A percentile compares a stretch with the other conserved stretches of the same genome.
Conservation (phyloP, 164 flowering plant species). For the Magnolia officinalis region DNA sequence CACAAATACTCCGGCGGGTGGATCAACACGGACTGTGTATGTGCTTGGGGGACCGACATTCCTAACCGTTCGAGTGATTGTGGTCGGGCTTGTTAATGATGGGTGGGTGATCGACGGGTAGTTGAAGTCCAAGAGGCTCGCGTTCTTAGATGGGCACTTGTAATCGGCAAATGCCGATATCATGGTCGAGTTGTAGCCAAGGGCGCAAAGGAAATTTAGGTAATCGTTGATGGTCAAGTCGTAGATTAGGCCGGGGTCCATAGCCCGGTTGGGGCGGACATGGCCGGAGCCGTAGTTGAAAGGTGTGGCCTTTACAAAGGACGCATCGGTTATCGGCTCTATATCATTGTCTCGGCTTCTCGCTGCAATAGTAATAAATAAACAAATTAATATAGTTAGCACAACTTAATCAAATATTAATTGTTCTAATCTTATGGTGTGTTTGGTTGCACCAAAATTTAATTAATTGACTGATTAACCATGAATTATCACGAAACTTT, state of each 20-base stretch:
- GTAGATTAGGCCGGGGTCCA: constrained; percentile 66
- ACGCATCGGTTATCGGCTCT: constrained; percentile 29
- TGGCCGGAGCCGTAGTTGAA: constrained; percentile 65
- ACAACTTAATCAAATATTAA: too few species aligned
- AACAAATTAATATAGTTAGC: neutral
- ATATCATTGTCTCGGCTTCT: constrained; percentile 28
- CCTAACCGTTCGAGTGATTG: constrained; percentile 21
- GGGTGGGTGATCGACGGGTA: constrained; percentile 25
- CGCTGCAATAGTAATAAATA: constrained; percentile 30
- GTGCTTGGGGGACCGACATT: constrained; percentile 24
- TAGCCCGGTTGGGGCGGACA: constrained; percentile 49
- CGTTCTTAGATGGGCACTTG: constrained; percentile 11
- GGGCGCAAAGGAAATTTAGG: constrained; percentile 25
- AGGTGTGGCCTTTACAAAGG: constrained; percentile 33
- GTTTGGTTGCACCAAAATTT: too few species aligned
- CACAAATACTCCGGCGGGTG: constrained; percentile 12
- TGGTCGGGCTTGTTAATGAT: constrained; percentile 1
- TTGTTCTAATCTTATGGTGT: too few species aligned
- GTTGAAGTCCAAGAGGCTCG: constrained; percentile 20
- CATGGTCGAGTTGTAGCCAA: constrained; percentile 27
- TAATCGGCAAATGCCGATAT: constrained; percentile 21
- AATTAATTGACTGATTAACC: too few species aligned
- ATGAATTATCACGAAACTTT: too few species aligned
- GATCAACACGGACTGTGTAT: constrained; percentile 6
- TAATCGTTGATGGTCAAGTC: constrained; percentile 18